Percentiles rank a stretch among this genome's conserved stretches.
phyloP scores from a whole-genome alignment of 371 early-diverging fungal species.

The Nematocida sp. region DNA sequence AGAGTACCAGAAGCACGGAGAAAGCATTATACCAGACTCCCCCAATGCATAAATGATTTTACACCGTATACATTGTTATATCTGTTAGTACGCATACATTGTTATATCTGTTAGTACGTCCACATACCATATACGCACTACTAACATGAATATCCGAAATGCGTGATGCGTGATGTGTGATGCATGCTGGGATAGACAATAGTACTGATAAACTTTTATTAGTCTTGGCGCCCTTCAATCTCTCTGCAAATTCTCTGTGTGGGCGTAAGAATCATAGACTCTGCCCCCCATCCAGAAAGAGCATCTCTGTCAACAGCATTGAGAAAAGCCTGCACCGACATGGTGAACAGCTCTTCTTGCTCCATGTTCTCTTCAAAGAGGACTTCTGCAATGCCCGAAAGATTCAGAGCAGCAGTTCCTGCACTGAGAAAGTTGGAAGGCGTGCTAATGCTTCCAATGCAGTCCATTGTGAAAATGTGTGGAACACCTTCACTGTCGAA shows the following conservation, averaged over 20 bases:
- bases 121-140: too few species aligned
- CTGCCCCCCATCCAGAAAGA: constrained; percentile 93
- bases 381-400: constrained; percentile 93
- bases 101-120: too few species aligned
- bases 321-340: constrained; percentile 84
- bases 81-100: too few species aligned
- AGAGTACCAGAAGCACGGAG: constrained; percentile 43
- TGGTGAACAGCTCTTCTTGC: constrained; percentile 92
- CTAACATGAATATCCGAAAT: too few species aligned
- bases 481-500: constrained; percentile 72
- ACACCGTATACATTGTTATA: background rate
- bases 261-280: constrained; percentile 61
- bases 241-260: constrained; percentile 48
- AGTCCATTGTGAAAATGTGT: constrained; percentile 86
- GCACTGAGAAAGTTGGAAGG: constrained; percentile 87
- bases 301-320: constrained; percentile 95
- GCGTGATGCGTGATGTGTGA: too few species aligned
- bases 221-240: constrained; percentile 63
- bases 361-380: constrained; percentile 90
- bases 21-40: constrained; percentile 2
- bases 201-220: too few species aligned
- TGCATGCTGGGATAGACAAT: too few species aligned
- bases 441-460: constrained; percentile 87
- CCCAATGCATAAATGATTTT: background rate
- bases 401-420: constrained; percentile 79